These are phyloP conservation scores for Actinomortierella ambigua DNA, from an alignment of 371 early-diverging fungal species.

Conservation along the genomic window DNA sequence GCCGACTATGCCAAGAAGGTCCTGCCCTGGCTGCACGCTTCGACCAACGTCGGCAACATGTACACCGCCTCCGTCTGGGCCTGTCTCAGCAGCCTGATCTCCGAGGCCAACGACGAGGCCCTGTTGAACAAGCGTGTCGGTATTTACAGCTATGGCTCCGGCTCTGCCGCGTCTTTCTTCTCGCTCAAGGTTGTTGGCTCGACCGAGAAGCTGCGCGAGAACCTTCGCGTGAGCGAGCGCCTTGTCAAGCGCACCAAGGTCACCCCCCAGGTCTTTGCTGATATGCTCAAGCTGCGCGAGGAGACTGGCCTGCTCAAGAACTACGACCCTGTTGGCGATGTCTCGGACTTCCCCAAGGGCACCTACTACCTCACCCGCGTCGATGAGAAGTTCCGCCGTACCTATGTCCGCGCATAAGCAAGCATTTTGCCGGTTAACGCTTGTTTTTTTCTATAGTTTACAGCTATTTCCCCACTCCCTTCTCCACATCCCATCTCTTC, in stretches of 20 bases:
- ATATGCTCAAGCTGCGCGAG: constrained; percentile 88
- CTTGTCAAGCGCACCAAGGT: constrained; percentile 77
- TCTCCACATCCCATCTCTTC: too few species aligned
- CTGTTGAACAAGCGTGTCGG: constrained; percentile 84
- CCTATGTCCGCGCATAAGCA: constrained; percentile 65
- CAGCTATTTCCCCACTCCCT: too few species aligned
- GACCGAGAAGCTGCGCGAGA: constrained; percentile 64
- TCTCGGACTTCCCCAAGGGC: constrained; percentile 60
- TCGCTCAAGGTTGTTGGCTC: constrained; percentile 81
- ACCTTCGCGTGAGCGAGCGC: constrained; percentile 71
- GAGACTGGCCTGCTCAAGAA: constrained; percentile 81
- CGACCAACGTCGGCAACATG: constrained; percentile 96
- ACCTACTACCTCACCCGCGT: constrained; percentile 87
- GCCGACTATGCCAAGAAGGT: constrained; percentile 77
- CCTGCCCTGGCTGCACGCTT: constrained; percentile 77
- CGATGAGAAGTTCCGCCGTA: constrained; percentile 93
- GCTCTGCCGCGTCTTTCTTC: constrained; percentile 94
- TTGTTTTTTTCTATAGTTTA: too few species aligned
- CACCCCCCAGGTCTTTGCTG: constrained; percentile 80
- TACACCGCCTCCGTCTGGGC: constrained; percentile 96
- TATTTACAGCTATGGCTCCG: constrained; percentile 97
- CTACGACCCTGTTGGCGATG: constrained; percentile 77
- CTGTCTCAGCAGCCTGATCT: constrained; percentile 84
- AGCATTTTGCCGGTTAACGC: too few species aligned
- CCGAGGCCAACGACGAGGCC: constrained; percentile 69